Conservation (phyloP, 164 flowering plant genomes). For the grape (Vitis vinifera) region DNA sequence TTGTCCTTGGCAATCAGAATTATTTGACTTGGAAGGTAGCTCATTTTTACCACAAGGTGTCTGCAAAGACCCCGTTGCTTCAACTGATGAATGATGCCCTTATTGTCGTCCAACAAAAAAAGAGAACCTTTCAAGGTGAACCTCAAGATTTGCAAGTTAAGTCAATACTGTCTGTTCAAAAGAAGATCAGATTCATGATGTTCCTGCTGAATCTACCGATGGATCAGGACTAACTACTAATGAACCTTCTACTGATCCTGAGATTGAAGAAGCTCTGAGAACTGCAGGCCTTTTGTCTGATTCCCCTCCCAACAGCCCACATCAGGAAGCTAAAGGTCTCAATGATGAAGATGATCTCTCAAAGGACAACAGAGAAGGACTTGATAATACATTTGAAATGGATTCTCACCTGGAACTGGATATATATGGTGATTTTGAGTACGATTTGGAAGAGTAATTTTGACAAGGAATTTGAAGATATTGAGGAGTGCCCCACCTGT, state of each 20-base stretch:
- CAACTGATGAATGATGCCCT: too few relatives aligned
- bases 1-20: conserved; percentile 51
- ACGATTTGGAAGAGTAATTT: conserved; percentile 55
- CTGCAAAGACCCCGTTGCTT: conserved; percentile 33
- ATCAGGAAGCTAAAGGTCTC: conserved; percentile 14
- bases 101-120: too few relatives aligned
- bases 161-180: conserved; percentile 34
- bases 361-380: conserved; percentile 25
- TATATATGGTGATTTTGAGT: conserved; percentile 92
- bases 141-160: conserved; percentile 45
- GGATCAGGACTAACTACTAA: too few relatives aligned
- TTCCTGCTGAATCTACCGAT: conserved; percentile 27
- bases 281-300: too few relatives aligned
- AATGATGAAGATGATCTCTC: conserved; percentile 22
- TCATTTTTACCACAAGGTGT: conserved; percentile 56
- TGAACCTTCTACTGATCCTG: too few relatives aligned
- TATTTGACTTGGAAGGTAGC: conserved; percentile 36
- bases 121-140: too few relatives aligned
- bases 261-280: too few relatives aligned
- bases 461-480: too few relatives aligned
- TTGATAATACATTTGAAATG: conserved; percentile 61
- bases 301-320: conserved; percentile 72
- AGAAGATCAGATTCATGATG: conserved; percentile 31
- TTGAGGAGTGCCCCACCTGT: too few relatives aligned
- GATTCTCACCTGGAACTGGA: conserved; percentile 66